phyloP scores from a whole-genome alignment of 2,329 filamentous ascomycete genomes.

The Arthrobotrys pseudoclavata region DNA sequence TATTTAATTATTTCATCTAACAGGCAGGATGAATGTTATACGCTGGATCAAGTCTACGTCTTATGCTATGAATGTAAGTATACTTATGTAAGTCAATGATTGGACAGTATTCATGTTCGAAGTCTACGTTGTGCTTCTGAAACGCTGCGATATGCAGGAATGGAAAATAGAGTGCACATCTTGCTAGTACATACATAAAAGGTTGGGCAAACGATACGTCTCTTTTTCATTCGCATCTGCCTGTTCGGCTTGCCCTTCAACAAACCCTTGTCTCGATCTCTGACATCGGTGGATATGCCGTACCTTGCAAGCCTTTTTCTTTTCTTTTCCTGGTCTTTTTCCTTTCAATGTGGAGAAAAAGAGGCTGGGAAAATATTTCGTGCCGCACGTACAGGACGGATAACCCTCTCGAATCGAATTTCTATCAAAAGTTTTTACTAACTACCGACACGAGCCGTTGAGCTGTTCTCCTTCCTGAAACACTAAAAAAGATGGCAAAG shows the following conservation, averaged over 20 bases:
- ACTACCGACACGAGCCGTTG: neutral
- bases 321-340: neutral
- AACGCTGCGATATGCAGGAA: conserved; percentile 45
- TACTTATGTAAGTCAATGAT: neutral
- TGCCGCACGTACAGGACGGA: conserved; percentile 5
- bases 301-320: conserved; percentile 31
- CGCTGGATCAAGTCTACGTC: conserved; percentile 2
- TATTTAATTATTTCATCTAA: neutral
- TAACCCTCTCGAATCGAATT: conserved; percentile 8
- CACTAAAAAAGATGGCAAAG: conserved; percentile 2
- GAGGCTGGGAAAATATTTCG: neutral
- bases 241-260: conserved; percentile 31
- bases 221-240: conserved; percentile 30
- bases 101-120: conserved; percentile 6
- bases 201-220: too few species aligned
- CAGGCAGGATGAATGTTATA: neutral
- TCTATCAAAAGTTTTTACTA: neutral
- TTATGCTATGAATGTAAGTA: neutral
- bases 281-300: conserved; percentile 40
- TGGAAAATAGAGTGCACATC: neutral
- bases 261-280: conserved; percentile 56
- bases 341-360: neutral
- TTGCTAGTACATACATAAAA: neutral
- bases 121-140: conserved; percentile 58
- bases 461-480: conserved; percentile 50